Evolutionary conservation across 176 grass and related monocot genomes (phyloP).

Genomic region (Musa troglodytarum): DNA sequence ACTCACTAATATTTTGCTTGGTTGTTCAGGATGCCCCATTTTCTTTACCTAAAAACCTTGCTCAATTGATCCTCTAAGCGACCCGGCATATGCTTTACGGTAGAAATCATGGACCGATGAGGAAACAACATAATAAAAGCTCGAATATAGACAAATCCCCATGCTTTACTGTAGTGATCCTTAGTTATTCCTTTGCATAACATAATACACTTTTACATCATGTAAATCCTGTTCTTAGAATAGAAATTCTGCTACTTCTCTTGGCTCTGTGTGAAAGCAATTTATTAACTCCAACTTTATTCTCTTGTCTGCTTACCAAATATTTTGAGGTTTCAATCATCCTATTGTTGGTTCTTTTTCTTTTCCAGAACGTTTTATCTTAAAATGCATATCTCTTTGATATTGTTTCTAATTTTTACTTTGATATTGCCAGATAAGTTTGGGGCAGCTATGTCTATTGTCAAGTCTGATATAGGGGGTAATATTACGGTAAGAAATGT

Average conservation of each 20-base stretch:
- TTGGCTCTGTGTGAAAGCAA: not conserved
- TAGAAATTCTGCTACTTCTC: too few relatives aligned
- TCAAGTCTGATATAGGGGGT: constrained; percentile 88
- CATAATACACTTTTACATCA: not conserved
- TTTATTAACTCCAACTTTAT: not conserved
- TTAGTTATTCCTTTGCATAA: not conserved
- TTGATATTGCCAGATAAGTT: constrained; percentile 63
- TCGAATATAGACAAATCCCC: too few relatives aligned
- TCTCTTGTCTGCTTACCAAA: too few relatives aligned
- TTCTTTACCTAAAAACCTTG: not conserved
- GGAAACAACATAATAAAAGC: not conserved
- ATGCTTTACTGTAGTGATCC: not conserved
- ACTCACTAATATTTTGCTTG: too few relatives aligned
- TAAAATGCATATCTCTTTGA: not conserved
- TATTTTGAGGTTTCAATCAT: too few relatives aligned
- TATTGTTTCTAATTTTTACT: constrained; percentile 1
- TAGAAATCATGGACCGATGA: not conserved
- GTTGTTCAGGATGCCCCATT: too few relatives aligned
- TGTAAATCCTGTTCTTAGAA: too few relatives aligned
- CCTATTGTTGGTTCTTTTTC: too few relatives aligned
- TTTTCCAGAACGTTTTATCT: too few relatives aligned
- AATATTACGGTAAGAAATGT: constrained; percentile 75
- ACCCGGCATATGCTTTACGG: not conserved
- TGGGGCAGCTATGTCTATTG: constrained; percentile 87
- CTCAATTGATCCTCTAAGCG: not conserved